phyloP scores from a whole-genome alignment of 257 asterid species.

The Haberlea rhodopensis region DNA sequence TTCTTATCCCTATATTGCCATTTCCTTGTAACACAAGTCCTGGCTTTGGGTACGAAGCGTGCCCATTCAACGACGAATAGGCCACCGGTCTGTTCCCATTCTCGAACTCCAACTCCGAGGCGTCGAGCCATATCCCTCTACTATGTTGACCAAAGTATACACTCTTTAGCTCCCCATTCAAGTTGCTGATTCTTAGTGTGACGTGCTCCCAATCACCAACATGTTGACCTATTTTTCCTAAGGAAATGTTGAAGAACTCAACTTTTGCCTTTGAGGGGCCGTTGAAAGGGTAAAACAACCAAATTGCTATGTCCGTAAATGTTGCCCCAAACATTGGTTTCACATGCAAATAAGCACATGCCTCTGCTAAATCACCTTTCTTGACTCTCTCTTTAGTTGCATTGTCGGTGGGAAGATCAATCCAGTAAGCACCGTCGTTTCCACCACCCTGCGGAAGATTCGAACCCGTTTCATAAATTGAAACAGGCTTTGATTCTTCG shows the following conservation, averaged over 20 bases:
- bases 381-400: slow-evolving; percentile 46
- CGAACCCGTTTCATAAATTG: slow-evolving; percentile 45
- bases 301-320: slow-evolving; percentile 55
- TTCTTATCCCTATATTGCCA: slow-evolving; percentile 56
- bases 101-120: slow-evolving; percentile 46
- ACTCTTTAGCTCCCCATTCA: slow-evolving; percentile 58
- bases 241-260: slow-evolving; percentile 42
- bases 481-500: slow-evolving; percentile 49
- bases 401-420: slow-evolving; percentile 58
- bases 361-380: slow-evolving; percentile 47
- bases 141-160: slow-evolving; percentile 68
- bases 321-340: slow-evolving; percentile 77
- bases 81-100: slow-evolving; percentile 50
- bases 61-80: slow-evolving; percentile 74
- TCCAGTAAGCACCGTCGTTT: slow-evolving; percentile 69
- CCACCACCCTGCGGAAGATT: slow-evolving; percentile 76
- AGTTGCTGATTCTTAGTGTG: slow-evolving; percentile 72
- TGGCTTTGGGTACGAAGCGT: slow-evolving; percentile 50
- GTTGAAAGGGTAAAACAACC: slow-evolving; percentile 84
- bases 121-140: slow-evolving; percentile 55
- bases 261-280: slow-evolving; percentile 73
- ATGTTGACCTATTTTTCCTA: slow-evolving; percentile 71
- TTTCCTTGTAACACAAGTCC: slow-evolving; percentile 64
- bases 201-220: slow-evolving; percentile 91
- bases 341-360: slow-evolving; percentile 49